phyloP scores from a whole-genome alignment of 129 eudicot species.

The Apium graveolens region DNA sequence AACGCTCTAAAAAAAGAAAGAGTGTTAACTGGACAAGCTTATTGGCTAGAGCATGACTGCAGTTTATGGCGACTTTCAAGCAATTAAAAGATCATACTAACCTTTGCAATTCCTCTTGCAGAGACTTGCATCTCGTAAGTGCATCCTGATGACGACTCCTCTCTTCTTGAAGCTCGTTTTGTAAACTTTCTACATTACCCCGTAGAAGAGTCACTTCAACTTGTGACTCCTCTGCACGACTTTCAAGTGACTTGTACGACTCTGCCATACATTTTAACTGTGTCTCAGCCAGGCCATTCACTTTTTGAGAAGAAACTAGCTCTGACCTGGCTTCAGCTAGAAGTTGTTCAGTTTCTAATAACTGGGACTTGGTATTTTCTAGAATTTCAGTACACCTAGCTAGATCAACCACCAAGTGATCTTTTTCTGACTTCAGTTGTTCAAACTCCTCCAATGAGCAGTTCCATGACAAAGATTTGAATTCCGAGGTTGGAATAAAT shows the following conservation, averaged over 20 bases:
- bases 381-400: constrained; percentile 56
- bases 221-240: constrained; percentile 63
- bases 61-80: background rate
- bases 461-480: constrained; percentile 24
- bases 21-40: background rate
- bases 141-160: constrained; percentile 54
- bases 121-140: constrained; percentile 53
- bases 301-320: constrained; percentile 62
- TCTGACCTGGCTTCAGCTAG: constrained; percentile 74
- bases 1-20: background rate
- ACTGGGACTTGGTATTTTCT: constrained; percentile 50
- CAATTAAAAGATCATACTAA: constrained; percentile 16
- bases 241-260: constrained; percentile 87
- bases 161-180: constrained; percentile 73
- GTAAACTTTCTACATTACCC: constrained; percentile 47
- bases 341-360: constrained; percentile 62
- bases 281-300: constrained; percentile 83
- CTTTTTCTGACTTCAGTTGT: constrained; percentile 61
- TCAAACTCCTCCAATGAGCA: constrained; percentile 58
- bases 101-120: constrained; percentile 76
- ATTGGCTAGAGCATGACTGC: background rate
- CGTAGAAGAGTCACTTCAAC: constrained; percentile 50
- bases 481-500: constrained; percentile 62
- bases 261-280: constrained; percentile 99
- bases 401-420: constrained; percentile 49